Percentiles rank a stretch among this genome's conserved stretches.
phyloP scores from a whole-genome alignment of 2,329 filamentous ascomycete species.

The Aspergillus melleus region DNA sequence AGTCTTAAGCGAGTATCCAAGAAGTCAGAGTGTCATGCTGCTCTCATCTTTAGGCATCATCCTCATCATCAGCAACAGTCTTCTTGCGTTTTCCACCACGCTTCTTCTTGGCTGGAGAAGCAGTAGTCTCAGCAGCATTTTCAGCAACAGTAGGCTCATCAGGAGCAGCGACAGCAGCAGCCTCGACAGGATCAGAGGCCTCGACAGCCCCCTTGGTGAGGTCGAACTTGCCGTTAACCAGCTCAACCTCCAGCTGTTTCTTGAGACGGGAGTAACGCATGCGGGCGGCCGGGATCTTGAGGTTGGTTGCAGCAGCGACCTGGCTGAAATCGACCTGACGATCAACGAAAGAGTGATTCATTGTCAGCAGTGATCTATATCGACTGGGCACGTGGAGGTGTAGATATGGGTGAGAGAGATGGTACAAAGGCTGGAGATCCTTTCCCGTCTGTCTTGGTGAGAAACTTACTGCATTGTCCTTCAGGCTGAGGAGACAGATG shows the following conservation, averaged over 20 bases:
- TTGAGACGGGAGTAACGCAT: conserved; percentile 19
- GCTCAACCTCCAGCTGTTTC: conserved; percentile 10
- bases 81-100: conserved; percentile 8
- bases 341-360: background rate
- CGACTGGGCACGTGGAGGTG: background rate
- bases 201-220: background rate
- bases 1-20: background rate
- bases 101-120: background rate
- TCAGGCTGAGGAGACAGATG: conserved; percentile 41
- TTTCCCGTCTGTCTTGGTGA: background rate
- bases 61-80: background rate
- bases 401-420: background rate
- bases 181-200: background rate
- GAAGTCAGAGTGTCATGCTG: background rate
- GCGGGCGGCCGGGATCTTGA: conserved; percentile 15
- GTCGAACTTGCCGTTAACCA: conserved; percentile 10
- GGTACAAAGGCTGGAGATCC: too few species aligned
- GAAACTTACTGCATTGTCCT: conserved; percentile 36
- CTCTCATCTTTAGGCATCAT: background rate
- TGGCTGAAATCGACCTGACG: conserved; percentile 41
- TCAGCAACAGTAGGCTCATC: too few species aligned
- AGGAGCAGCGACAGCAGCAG: background rate
- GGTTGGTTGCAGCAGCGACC: conserved; percentile 13
- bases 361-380: background rate
- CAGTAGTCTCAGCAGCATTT: background rate